phyloP scores from a whole-genome alignment of 345 rosid genomes.

The Salix udensis region DNA sequence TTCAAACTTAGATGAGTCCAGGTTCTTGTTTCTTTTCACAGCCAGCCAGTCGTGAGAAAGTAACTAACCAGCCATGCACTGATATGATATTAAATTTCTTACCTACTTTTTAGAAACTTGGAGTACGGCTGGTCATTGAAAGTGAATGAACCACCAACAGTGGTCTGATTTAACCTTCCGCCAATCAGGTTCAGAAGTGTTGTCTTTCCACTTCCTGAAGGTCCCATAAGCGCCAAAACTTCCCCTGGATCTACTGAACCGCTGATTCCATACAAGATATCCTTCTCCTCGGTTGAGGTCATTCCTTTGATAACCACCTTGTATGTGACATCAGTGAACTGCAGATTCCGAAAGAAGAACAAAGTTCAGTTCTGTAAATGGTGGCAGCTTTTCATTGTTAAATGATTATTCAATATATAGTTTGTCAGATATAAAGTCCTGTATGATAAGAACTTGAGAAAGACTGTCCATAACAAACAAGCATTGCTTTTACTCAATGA shows the following conservation, averaged over 20 bases:
- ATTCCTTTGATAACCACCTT: constrained; percentile 72
- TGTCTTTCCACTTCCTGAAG: constrained; percentile 98
- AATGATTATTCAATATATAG: not conserved
- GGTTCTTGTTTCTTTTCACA: not conserved
- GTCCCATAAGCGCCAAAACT: constrained; percentile 97
- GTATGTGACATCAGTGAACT: constrained; percentile 75
- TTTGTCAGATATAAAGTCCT: not conserved
- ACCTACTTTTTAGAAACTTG: constrained; percentile 88
- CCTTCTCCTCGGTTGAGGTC: constrained; percentile 52
- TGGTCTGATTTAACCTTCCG: constrained; percentile 55
- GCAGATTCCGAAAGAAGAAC: constrained; percentile 18
- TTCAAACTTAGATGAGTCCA: not conserved
- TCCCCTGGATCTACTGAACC: constrained; percentile 87
- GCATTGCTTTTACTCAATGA: constrained; percentile 19
- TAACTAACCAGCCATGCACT: not conserved
- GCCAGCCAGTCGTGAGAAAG: too few relatives aligned
- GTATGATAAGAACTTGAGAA: not conserved
- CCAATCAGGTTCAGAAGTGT: constrained; percentile 76
- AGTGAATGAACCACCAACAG: constrained; percentile 61
- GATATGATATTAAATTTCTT: not conserved
- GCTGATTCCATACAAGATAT: constrained; percentile 67
- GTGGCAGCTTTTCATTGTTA: too few relatives aligned
- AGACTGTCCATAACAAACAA: constrained; percentile 26
- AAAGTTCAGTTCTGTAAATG: not conserved
- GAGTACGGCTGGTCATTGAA: constrained; percentile 78